A percentile compares a stretch with the other conserved stretches of the same genome.
phyloP scores from a whole-genome alignment of 371 early-diverging fungal species.

The Dichotomocladium elegans region DNA sequence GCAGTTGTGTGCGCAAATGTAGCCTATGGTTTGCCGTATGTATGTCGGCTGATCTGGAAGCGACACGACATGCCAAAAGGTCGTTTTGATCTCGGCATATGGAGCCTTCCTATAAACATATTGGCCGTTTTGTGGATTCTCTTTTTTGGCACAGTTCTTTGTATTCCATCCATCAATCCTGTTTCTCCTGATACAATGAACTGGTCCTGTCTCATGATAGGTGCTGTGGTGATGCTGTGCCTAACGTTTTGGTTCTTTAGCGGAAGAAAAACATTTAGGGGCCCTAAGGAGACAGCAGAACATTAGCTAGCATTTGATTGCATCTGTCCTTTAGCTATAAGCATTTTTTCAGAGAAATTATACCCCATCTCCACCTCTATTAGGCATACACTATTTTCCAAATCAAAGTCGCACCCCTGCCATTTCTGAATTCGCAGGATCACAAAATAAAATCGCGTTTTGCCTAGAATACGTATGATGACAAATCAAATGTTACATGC shows the following conservation, averaged over 20 bases:
- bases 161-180: conserved; percentile 17
- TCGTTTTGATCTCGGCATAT: conserved; percentile 21
- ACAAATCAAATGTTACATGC: no score
- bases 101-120: conserved; percentile 14
- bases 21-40: conserved; percentile 21
- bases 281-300: conserved; percentile 22
- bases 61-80: conserved; percentile 8
- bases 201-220: conserved; percentile 21
- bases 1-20: conserved; percentile 19
- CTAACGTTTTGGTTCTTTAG: conserved; percentile 13
- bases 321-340: no score
- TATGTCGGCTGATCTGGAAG: conserved; percentile 25
- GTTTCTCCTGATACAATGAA: conserved; percentile 18
- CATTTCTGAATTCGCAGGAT: no score
- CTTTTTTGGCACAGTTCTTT: conserved; percentile 20
- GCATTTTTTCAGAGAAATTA: no score
- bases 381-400: no score
- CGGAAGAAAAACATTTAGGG: conserved; percentile 18
- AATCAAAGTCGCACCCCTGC: no score
- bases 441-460: no score
- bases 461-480: no score
- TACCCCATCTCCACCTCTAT: no score
- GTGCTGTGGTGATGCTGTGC: conserved; percentile 12
- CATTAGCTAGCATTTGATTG: neutral
- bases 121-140: conserved; percentile 21